phyloP scores from a whole-genome alignment of 1,139 yeast species.

The Zygosaccharomyces sapae region DNA sequence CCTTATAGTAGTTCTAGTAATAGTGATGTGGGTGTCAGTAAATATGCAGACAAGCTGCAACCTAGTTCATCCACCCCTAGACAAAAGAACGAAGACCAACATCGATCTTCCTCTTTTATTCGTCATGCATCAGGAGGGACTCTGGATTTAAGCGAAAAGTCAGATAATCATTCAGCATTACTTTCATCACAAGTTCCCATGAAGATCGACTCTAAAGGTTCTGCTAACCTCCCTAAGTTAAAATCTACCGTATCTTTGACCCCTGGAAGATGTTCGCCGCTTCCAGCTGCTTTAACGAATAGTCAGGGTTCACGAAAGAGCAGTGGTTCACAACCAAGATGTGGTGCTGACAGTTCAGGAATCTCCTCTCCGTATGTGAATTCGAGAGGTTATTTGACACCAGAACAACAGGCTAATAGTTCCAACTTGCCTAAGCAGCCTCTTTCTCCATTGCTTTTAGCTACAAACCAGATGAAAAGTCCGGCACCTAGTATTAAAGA shows the following conservation, averaged over 20 bases:
- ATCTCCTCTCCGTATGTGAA: conserved; percentile 31
- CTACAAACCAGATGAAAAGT: conserved; percentile 49
- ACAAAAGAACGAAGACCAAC: conserved; percentile 24
- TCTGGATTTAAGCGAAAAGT: conserved; percentile 2
- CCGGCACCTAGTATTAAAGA: conserved; percentile 72
- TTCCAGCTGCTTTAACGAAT: conserved; percentile 18
- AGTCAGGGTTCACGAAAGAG: conserved; percentile 32
- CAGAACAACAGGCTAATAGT: conserved; percentile 25
- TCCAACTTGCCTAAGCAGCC: conserved; percentile 50
- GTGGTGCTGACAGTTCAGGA: conserved; percentile 32
- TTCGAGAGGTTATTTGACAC: conserved; percentile 27
- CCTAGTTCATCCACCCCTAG: conserved; percentile 43
- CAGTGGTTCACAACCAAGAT: conserved; percentile 36
- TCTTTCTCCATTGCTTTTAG: conserved; percentile 73
- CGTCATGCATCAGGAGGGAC: conserved; percentile 3
- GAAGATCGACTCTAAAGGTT: conserved; percentile 7
- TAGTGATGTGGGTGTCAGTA: conserved; percentile 2
- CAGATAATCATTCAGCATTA: conserved; percentile 8
- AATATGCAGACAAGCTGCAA: conserved; percentile 7
- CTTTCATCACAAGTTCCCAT: conserved; percentile 12
- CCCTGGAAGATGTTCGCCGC: conserved; percentile 35
- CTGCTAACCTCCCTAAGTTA: conserved; percentile 22
- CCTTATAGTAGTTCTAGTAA: neutral
- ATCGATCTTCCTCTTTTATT: neutral
- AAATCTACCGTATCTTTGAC: conserved; percentile 31